Conservation (phyloP, 73 alveolate genomes). For the Stentor coeruleus region DNA sequence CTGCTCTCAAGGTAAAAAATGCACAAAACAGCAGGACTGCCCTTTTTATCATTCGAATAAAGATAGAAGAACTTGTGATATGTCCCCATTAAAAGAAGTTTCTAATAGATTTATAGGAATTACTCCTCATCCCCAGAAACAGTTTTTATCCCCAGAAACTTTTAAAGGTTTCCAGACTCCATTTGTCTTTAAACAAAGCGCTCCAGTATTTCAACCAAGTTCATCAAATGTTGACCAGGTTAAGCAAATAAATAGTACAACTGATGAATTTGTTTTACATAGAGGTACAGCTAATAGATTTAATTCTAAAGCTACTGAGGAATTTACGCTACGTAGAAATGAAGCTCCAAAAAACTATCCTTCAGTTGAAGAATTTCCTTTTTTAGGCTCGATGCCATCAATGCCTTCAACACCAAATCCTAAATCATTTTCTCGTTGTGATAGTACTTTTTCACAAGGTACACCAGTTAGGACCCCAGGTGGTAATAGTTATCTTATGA, state of each 20-base stretch:
- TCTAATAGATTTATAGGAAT: background rate
- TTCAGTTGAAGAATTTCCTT: background rate
- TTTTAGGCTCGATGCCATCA: background rate
- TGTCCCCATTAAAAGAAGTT: conserved; percentile 13
- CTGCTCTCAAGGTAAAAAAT: conserved; percentile 49
- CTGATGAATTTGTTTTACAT: conserved; percentile 17
- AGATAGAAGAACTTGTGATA: conserved; percentile 39
- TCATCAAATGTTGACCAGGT: background rate
- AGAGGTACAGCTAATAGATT: background rate
- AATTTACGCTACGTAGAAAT: no score
- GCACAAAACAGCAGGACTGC: conserved; percentile 45
- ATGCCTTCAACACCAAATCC: no score
- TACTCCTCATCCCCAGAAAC: conserved; percentile 21
- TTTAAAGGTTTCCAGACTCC: conserved; percentile 3
- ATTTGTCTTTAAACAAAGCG: background rate
- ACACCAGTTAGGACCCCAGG: no score
- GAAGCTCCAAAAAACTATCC: background rate
- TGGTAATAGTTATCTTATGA: background rate
- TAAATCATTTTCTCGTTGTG: no score
- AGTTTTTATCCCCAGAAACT: background rate
- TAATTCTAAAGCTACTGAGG: no score
- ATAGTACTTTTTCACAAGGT: no score
- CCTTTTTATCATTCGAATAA: conserved; percentile 38
- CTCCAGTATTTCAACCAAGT: background rate
- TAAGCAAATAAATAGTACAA: background rate